These are phyloP conservation scores for Adiantum capillusveneris DNA, from an alignment of 75 land plant genomes.

Conservation along the genomic window DNA sequence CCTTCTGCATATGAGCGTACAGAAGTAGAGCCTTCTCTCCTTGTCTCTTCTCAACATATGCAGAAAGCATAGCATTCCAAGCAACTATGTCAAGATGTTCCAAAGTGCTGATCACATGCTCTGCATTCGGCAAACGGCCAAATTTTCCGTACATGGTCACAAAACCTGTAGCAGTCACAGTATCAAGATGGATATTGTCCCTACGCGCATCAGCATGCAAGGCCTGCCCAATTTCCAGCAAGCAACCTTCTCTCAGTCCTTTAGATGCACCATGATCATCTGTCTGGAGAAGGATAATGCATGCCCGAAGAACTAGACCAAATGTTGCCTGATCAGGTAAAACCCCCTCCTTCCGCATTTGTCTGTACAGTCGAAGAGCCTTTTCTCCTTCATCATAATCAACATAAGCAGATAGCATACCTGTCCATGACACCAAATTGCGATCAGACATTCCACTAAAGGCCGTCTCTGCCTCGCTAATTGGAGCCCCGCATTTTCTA, in stretches of 20 bases:
- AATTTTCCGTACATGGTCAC: slow-evolving; percentile 52
- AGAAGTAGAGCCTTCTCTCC: slow-evolving; percentile 33
- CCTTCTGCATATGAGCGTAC: slow-evolving; percentile 37
- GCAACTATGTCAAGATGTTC: slow-evolving; percentile 32
- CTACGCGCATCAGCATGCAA: slow-evolving; percentile 2
- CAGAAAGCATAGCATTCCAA: slow-evolving; percentile 35
- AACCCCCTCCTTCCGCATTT: slow-evolving; percentile 41
- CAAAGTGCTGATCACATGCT: slow-evolving; percentile 42
- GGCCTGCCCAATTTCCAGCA: not conserved
- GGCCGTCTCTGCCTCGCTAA: slow-evolving; percentile 31
- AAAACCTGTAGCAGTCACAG: slow-evolving; percentile 41
- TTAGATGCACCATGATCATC: not conserved
- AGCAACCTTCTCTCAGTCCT: no score
- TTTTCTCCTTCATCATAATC: slow-evolving; percentile 33
- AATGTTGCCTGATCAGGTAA: slow-evolving; percentile 1
- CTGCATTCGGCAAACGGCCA: slow-evolving; percentile 29
- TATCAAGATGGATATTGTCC: slow-evolving; percentile 9
- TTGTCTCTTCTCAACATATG: slow-evolving; percentile 29
- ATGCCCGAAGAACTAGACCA: not conserved
- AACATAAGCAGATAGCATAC: slow-evolving; percentile 53
- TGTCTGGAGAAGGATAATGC: not conserved
- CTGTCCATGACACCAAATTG: slow-evolving; percentile 49
- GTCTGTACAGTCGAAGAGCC: slow-evolving; percentile 31
- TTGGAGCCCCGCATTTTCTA: slow-evolving; percentile 37
- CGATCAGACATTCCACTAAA: slow-evolving; percentile 42